These are phyloP conservation scores for Trametes cingulata DNA, from an alignment of 768 basidiomycete genomes.

Conservation along the genomic window DNA sequence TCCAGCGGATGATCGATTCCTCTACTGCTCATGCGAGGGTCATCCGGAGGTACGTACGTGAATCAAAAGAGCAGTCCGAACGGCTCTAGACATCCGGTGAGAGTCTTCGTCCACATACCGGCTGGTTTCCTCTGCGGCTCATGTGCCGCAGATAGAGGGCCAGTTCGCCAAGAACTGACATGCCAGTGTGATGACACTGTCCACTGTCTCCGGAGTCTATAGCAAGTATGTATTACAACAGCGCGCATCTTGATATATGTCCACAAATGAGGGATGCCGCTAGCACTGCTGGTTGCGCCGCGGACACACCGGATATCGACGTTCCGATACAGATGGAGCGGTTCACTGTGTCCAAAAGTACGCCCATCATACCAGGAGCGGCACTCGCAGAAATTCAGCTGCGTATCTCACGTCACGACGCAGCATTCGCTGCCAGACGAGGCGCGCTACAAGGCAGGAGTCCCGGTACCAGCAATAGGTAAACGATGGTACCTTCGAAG, in stretches of 20 bases:
- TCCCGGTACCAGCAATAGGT: too few species aligned
- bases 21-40: not conserved
- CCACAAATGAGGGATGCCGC: not conserved
- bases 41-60: not conserved
- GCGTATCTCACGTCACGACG: too few species aligned
- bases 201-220: not conserved
- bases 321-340: not conserved
- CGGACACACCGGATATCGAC: not conserved
- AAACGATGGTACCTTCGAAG: not conserved
- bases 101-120: too few species aligned
- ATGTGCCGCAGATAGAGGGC: too few species aligned
- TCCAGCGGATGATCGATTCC: not conserved
- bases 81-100: constrained; percentile 3
- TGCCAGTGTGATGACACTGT: too few species aligned
- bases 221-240: not conserved
- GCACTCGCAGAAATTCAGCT: too few species aligned
- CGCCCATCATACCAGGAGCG: too few species aligned
- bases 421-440: too few species aligned
- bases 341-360: not conserved
- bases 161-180: too few species aligned
- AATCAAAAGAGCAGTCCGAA: not conserved
- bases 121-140: too few species aligned
- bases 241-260: not conserved
- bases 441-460: too few species aligned
- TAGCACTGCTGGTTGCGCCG: not conserved